Base-by-base conservation (phyloP, 129 eudicot species). In the Mikania micrantha region DNA sequence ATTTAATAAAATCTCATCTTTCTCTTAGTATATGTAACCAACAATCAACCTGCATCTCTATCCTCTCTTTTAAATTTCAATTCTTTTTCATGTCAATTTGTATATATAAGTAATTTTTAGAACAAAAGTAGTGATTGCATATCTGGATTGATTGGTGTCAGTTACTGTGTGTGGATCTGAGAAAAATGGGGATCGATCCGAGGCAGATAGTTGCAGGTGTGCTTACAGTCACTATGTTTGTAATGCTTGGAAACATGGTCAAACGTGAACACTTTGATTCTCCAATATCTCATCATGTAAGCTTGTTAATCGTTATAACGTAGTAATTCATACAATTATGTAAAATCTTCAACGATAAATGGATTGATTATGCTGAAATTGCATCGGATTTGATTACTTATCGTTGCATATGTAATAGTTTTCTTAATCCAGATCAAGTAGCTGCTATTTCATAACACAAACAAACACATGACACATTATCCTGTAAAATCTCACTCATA, bases 231-330 rank as follows among this genome's bases (percentile, higher is more conserved):
- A 83, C 99, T 25, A 94, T 94, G 99, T 94, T 94, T 72, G 78
- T 88, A n/a, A 94, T 90, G 97, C 97, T 94, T 38, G 99, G 88
- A 2, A 62, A 90, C 75, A 94, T 94, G 99, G 77, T 94, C 49
- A 90, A 90, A 72, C 81, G 93, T n/a, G 87, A 94, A 54, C 99
- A 94, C 74, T 87, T 87, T 52, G 88, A 86, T 65, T 39, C 94
- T 74, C 64, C 77, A 13, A 34, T 65, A 72, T 68, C 92, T 66
- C 60, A 64, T 66, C 84, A 71, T 28, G 95, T 87, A 83, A 22
- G 59, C 3, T 20, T 15, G 24, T 36, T 61, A 35, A 27, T 57
- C n/a, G 24, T 34, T 29, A 21, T 36, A 20, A 44, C 13, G 1
- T 29, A 29, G 34, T 29, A 29, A 29, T 29, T 29, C 25, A 8